These are phyloP conservation scores for Zanthoxylum bungeanum DNA, from an alignment of 345 rosid genomes.

Conservation along the genomic window DNA sequence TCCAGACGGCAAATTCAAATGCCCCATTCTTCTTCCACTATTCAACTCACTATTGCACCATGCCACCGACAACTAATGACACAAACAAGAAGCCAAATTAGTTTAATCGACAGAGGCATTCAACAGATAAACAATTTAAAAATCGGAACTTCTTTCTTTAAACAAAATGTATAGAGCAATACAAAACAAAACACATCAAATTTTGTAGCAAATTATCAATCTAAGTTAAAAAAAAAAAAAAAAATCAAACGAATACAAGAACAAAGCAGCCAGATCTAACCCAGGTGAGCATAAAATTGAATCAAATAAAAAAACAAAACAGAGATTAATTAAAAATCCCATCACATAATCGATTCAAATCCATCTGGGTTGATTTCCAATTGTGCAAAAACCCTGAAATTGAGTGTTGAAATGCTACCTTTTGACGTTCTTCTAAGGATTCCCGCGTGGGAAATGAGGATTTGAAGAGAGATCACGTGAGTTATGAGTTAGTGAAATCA, in stretches of 20 bases:
- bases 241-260: not conserved
- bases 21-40: conserved; percentile 44
- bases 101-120: not conserved
- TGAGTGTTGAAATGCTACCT: conserved; percentile 7
- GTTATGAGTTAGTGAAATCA: not conserved
- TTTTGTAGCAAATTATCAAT: not conserved
- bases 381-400: not conserved
- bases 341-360: not conserved
- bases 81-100: not conserved
- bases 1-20: conserved; percentile 33
- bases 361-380: not conserved
- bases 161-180: not conserved
- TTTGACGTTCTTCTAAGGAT: not conserved
- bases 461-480: conserved; percentile 2
- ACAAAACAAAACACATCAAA: not conserved
- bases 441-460: not conserved
- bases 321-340: not conserved
- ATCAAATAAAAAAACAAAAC: not conserved
- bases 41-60: conserved; percentile 13
- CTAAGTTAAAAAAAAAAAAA: not conserved
- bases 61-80: conserved; percentile 13
- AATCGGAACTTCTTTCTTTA: not conserved
- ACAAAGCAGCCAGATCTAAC: conserved; percentile 12
- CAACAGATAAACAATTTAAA: not conserved
- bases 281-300: not conserved